Base-by-base conservation (phyloP, 2,329 filamentous ascomycete genomes). In the Monilinia laxa region DNA sequence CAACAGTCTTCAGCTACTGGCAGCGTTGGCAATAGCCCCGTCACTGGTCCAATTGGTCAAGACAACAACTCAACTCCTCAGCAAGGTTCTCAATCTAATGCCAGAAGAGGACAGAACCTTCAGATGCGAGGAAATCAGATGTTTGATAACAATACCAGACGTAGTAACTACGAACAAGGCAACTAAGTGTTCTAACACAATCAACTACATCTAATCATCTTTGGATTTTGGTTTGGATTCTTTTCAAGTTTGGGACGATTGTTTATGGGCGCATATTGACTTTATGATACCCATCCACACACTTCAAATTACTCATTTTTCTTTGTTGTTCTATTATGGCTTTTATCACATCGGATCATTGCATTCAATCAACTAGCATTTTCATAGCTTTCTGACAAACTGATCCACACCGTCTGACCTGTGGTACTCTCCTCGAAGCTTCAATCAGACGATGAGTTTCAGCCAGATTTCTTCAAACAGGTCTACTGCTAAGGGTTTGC, bases 51-150 rank as follows among this genome's bases (percentile, higher is more conserved):
- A 51, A 14, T 20, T 51, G n/a, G 58, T 51, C 58, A 62, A 51
- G 12, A 20, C 4, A 40, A n/a, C 47, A 62, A 51, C 14, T 20
- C 47, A 28, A 20, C 45, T 51, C 16, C n/a, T 51, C 58, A 62
- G n/a, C 58, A 62, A 62, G 45, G 58, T 23, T 38, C 47, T 10
- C 58, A 51, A 62, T 38, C 58, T 11, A 62, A 11, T 51, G 20
- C 28, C 45, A 62, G 45, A 38, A n/a, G 58, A 35, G 31, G 18
- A 7, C 45, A 62, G 1, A 51, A 38, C 35, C 11, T 31, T 51
- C 58, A 62, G 11, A 62, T 62, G 45, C 28, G 58, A 51, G 47
- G n/a, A 47, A 62, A 51, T 11, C 45, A 62, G 58, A 62, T 62
- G 45, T 51, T 51, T 23, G 58, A 62, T 3, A 45, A 51, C 10